Base-by-base conservation (phyloP, 768 basidiomycete species). In the Inosperma sp. region DNA sequence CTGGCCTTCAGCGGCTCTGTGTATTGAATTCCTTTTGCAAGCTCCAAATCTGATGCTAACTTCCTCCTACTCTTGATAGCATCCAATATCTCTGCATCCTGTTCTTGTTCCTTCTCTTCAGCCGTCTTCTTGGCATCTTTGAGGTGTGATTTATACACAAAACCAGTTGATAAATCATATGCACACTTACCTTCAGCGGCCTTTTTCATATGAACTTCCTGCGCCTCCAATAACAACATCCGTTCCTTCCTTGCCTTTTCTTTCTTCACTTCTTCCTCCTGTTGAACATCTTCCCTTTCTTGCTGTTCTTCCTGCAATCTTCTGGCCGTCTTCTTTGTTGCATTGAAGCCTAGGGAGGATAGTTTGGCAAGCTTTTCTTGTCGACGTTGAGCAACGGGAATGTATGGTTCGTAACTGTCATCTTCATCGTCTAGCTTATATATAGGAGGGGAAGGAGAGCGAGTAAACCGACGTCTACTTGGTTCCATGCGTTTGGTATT, bases 1-100 rank as follows among this genome's bases (percentile, higher is more conserved):
- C 86, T 83, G 21, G 92, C 81, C 64, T 81, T 82, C 53, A 97
- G 64, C 26, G 92, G 77, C 57, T 97, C 90, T 0, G 86, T 88
- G 64, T 97, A 99, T 29, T 80, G 77, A 35, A 96, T 93, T 6
- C 95, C 96, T 63, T 92, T 83, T 2, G 96, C 95, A 26, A 98
- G 71, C 65, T 99, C 96, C 62, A 90, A 74, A 59, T 93, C 93
- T 4, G 93, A 93, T 0, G 90, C 93, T 10, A 99, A 80, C 64
- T 93, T 95, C 64, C 88, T 78, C 60, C 93, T 78, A 54, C 86
- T 89, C 29, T 90, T 88, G 59, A 98, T 93, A 12, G 95, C 94
- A 40, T 86, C 87, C 8, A 98, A 69, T 43, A 99, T 88, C 62
- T 92, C 86, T 5, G 87, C 91, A 64, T 99, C 96, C 40, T 76